A percentile compares a stretch with the other conserved stretches of the same genome.
These are phyloP conservation scores for Cryptococcus amylolentus DNA, from an alignment of 1,284 basidiomycete genomes.

Conservation along the genomic window DNA sequence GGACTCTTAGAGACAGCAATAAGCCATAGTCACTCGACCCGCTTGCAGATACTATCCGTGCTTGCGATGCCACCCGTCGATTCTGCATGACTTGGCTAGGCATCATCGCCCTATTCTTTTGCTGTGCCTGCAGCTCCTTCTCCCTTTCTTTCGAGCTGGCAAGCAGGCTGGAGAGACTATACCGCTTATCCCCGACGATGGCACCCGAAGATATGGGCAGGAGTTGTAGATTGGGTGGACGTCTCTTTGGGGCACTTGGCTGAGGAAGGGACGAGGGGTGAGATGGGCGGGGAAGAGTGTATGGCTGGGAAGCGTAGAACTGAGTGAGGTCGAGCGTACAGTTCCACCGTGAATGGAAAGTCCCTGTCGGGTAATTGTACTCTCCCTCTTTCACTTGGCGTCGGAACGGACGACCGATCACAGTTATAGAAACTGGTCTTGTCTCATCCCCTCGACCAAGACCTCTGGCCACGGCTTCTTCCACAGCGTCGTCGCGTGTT, in stretches of 20 bases:
- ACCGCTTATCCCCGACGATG: slow-evolving; percentile 49
- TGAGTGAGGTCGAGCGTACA: slow-evolving; percentile 71
- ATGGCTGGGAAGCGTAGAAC: slow-evolving; percentile 31
- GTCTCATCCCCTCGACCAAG: slow-evolving; percentile 56
- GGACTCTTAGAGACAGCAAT: slow-evolving; percentile 68
- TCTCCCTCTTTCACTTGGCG: neutral
- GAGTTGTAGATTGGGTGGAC: too few relatives aligned
- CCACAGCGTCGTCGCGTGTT: slow-evolving; percentile 2
- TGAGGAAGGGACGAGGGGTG: slow-evolving; percentile 4
- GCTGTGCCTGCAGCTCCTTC: neutral
- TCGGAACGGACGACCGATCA: slow-evolving; percentile 65
- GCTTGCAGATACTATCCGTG: neutral
- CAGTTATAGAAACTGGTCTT: slow-evolving; percentile 70
- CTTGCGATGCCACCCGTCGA: neutral
- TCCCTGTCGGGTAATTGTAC: slow-evolving; percentile 60
- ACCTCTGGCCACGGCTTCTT: slow-evolving; percentile 19
- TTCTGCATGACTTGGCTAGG: slow-evolving; percentile 20
- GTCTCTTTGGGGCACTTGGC: neutral
- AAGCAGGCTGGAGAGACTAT: slow-evolving; percentile 39
- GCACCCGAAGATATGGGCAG: slow-evolving; percentile 6
- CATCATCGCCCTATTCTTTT: slow-evolving; percentile 13
- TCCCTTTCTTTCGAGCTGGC: slow-evolving; percentile 14
- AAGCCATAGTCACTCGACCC: slow-evolving; percentile 44
- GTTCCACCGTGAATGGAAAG: slow-evolving; percentile 81
- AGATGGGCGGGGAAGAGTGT: slow-evolving; percentile 11